A percentile compares a stretch with the other conserved stretches of the same genome.
Evolutionary conservation across 1,139 yeast species (phyloP).

Genomic region (Geotrichum fermentans): DNA sequence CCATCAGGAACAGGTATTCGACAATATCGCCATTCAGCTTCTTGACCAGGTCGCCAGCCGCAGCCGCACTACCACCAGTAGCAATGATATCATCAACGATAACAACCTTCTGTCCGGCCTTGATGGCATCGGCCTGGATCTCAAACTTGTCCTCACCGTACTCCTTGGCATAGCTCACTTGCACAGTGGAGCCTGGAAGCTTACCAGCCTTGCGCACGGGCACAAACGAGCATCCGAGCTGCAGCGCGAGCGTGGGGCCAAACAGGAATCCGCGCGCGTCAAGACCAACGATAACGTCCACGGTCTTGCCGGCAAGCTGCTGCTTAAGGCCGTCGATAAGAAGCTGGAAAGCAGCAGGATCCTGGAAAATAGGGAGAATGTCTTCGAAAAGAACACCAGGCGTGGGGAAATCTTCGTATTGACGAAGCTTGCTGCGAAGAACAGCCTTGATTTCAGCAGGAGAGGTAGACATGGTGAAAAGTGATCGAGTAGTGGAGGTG

Average conservation of each 20-base stretch:
- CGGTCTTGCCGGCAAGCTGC: slow-evolving; percentile 62
- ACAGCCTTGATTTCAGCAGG: slow-evolving; percentile 23
- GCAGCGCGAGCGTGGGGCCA: slow-evolving; percentile 92
- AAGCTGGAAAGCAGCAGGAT: slow-evolving; percentile 74
- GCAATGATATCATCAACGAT: slow-evolving; percentile 96
- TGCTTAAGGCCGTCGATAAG: slow-evolving; percentile 74
- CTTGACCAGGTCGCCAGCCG: slow-evolving; percentile 81
- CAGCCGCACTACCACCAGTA: slow-evolving; percentile 93
- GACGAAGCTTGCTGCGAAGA: slow-evolving; percentile 40
- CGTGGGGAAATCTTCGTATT: slow-evolving; percentile 88
- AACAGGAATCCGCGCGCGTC: slow-evolving; percentile 96
- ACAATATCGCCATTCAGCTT: slow-evolving; percentile 63
- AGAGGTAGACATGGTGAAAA: slow-evolving; percentile 5
- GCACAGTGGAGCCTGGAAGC: slow-evolving; percentile 76
- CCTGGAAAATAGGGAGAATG: slow-evolving; percentile 85
- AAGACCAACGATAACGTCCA: slow-evolving; percentile 87
- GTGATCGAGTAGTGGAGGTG: background rate
- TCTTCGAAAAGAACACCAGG: slow-evolving; percentile 95
- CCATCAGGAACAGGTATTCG: slow-evolving; percentile 86
- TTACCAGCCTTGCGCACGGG: slow-evolving; percentile 95
- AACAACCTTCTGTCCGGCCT: slow-evolving; percentile 72
- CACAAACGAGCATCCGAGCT: slow-evolving; percentile 81
- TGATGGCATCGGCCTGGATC: slow-evolving; percentile 78
- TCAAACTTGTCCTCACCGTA: slow-evolving; percentile 86
- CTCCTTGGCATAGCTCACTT: slow-evolving; percentile 80